These are phyloP conservation scores for Pseudoscleropodium purum DNA, from an alignment of 225 moss, liverwort and hornwort genomes.

Conservation along the genomic window DNA sequence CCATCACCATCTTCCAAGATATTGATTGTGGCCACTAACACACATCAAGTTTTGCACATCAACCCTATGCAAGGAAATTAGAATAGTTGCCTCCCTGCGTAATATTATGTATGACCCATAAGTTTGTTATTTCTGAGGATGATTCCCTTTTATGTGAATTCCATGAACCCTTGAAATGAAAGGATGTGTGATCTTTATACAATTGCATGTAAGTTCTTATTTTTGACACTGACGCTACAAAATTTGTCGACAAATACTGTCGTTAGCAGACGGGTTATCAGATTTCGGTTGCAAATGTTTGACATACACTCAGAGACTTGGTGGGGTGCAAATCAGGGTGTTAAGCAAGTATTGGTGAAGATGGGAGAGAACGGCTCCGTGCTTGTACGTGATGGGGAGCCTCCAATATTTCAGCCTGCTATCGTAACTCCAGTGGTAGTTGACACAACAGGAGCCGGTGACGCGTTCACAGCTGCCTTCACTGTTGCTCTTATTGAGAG, in stretches of 20 bases:
- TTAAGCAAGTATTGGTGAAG: conserved; percentile 62
- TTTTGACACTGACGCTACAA: too few species aligned
- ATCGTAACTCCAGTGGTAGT: conserved; percentile 54
- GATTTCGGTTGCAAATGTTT: neutral
- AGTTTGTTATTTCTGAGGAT: too few species aligned
- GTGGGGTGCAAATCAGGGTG: conserved; percentile 26
- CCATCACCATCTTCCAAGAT: too few species aligned
- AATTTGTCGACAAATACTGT: too few species aligned
- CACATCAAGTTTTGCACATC: neutral
- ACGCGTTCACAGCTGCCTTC: conserved; percentile 73
- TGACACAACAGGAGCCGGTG: conserved; percentile 78
- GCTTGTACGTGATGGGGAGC: conserved; percentile 19
- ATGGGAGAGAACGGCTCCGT: conserved; percentile 43
- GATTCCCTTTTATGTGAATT: too few species aligned
- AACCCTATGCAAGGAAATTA: neutral
- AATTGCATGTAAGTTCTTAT: too few species aligned
- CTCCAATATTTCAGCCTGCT: conserved; percentile 20
- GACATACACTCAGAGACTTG: neutral
- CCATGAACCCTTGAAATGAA: too few species aligned
- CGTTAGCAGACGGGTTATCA: neutral
- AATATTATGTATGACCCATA: too few species aligned
- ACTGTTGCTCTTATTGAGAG: conserved; percentile 39
- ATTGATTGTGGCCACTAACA: too few species aligned
- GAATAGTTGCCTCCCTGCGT: neutral
- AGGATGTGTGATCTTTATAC: too few species aligned